phyloP scores from a whole-genome alignment of 2,329 filamentous ascomycete species.

The Zymoseptoria tritici region DNA sequence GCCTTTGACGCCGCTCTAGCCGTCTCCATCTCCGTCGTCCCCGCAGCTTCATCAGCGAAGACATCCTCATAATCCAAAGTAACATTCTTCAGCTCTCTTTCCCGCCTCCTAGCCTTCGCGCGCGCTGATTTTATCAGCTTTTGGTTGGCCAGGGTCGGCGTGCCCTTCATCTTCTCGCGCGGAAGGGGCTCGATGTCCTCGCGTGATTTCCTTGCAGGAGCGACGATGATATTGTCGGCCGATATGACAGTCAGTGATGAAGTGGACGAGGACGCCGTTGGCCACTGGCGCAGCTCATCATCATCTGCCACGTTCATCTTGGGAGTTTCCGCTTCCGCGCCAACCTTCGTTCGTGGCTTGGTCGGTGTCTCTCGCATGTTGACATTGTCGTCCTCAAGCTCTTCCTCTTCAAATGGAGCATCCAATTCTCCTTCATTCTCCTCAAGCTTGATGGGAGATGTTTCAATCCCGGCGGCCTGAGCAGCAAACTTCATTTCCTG shows the following conservation, averaged over 20 bases:
- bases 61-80: neutral
- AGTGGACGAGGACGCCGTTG: neutral
- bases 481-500: conserved; percentile 23
- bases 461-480: conserved; percentile 14
- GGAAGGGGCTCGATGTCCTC: neutral
- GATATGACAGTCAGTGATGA: neutral
- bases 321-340: neutral
- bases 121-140: neutral
- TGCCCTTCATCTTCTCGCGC: neutral
- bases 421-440: neutral
- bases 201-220: neutral
- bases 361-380: neutral
- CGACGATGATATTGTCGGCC: neutral
- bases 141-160: neutral
- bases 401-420: neutral
- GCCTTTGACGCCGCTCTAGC: neutral
- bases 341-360: neutral
- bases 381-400: neutral
- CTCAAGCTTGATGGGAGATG: conserved; percentile 6
- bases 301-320: neutral
- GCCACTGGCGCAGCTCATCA: neutral
- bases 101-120: neutral
- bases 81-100: neutral
- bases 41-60: neutral
- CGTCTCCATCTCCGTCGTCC: neutral